phyloP scores from a whole-genome alignment of 768 basidiomycete species.

The Cantharellus anzutake region DNA sequence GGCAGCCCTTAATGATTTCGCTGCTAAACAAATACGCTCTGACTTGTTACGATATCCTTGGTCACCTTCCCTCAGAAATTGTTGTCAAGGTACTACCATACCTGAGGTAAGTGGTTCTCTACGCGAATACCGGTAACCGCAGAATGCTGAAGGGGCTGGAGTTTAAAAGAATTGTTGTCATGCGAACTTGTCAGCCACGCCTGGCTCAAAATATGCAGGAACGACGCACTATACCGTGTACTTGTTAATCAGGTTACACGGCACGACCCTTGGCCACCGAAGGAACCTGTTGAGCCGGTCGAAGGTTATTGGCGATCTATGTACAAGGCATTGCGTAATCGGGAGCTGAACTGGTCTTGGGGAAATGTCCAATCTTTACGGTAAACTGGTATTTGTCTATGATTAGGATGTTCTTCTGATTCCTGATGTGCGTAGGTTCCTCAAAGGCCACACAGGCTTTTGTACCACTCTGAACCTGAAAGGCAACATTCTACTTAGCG shows the following conservation, averaged over 20 bases:
- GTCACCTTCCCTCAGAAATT: constrained; percentile 45
- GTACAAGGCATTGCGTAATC: constrained; percentile 65
- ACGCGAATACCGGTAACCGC: not conserved
- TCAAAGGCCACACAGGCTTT: constrained; percentile 72
- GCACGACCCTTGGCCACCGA: constrained; percentile 6
- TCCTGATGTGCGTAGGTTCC: constrained; percentile 33
- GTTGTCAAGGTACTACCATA: constrained; percentile 42
- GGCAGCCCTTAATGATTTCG: constrained; percentile 59
- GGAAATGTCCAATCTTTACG: not conserved
- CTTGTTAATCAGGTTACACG: constrained; percentile 3
- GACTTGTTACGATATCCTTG: constrained; percentile 69
- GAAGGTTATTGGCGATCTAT: constrained; percentile 45
- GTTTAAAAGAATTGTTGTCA: constrained; percentile 55
- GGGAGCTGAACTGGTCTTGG: constrained; percentile 61
- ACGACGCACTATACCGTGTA: not conserved
- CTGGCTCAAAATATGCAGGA: constrained; percentile 24
- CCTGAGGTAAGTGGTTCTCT: constrained; percentile 13
- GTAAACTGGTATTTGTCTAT: not conserved
- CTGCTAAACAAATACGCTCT: constrained; percentile 69
- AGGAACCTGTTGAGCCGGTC: constrained; percentile 27
- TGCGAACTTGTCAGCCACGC: constrained; percentile 38
- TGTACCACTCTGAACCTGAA: constrained; percentile 58
- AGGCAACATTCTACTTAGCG: constrained; percentile 70
- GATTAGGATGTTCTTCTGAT: not conserved
- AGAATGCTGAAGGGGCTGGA: constrained; percentile 20